Evolutionary conservation across 2,329 filamentous ascomycete genomes (phyloP).

Genomic region (Nannizzia gypsea): DNA sequence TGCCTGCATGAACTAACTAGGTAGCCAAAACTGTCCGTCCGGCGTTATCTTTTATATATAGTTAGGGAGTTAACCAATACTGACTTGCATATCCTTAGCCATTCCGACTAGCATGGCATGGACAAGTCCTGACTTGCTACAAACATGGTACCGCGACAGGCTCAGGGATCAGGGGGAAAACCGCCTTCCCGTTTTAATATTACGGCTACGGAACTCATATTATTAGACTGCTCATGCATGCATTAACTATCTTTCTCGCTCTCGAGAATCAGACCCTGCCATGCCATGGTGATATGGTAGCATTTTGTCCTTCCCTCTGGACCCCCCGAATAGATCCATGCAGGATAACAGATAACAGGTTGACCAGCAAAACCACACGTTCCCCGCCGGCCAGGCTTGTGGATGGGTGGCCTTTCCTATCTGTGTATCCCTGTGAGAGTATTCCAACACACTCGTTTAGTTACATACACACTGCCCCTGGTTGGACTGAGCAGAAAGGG

Average conservation of each 20-base stretch:
- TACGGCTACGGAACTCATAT: conserved; percentile 1
- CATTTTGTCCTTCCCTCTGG: not conserved
- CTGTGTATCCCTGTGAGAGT: not conserved
- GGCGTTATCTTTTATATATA: not conserved
- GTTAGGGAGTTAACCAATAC: not conserved
- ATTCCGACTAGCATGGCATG: not conserved
- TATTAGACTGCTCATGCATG: not conserved
- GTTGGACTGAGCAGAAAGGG: not conserved
- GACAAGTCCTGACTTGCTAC: not conserved
- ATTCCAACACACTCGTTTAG: not conserved
- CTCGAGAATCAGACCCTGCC: no score
- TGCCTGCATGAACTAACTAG: not conserved
- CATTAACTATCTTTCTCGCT: no score
- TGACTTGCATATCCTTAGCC: not conserved
- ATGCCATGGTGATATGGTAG: not conserved
- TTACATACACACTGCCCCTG: not conserved
- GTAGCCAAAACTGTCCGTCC: no score
- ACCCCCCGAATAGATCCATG: not conserved
- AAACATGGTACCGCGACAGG: not conserved
- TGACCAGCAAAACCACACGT: not conserved
- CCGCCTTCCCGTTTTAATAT: conserved; percentile 3
- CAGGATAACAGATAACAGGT: not conserved
- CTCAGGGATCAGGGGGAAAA: conserved; percentile 1
- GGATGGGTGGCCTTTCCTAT: not conserved
- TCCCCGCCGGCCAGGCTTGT: not conserved